Evolutionary conservation across 2,329 filamentous ascomycete species (phyloP).

Genomic region (Aspergillus chevalieri): DNA sequence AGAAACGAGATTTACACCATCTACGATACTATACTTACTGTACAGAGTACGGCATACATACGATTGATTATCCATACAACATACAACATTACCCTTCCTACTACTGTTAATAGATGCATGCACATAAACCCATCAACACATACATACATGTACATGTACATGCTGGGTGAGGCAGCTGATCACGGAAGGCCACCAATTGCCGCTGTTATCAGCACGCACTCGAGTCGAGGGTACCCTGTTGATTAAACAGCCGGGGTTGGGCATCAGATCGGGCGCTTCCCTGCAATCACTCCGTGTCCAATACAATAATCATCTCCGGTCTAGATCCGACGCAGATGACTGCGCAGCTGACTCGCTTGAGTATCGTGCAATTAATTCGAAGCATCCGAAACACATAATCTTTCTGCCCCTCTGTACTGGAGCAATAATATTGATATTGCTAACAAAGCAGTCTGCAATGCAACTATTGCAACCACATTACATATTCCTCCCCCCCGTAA

Average conservation of each 20-base stretch:
- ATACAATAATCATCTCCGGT: too few relatives aligned
- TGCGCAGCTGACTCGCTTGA: not conserved
- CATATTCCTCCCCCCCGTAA: constrained; percentile 68
- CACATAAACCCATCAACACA: not conserved
- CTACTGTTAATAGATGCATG: not conserved
- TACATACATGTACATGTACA: not conserved
- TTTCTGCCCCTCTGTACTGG: too few relatives aligned
- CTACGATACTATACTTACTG: not conserved
- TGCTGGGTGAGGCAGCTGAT: too few relatives aligned
- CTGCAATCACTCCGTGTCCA: too few relatives aligned
- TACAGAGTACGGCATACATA: too few relatives aligned
- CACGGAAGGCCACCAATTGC: too few relatives aligned
- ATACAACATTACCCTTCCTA: too few relatives aligned
- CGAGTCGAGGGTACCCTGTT: too few relatives aligned
- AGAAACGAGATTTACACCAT: not conserved
- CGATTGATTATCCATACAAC: too few relatives aligned
- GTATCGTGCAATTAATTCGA: not conserved
- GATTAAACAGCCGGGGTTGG: too few relatives aligned
- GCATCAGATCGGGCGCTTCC: too few relatives aligned
- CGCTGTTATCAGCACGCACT: too few relatives aligned
- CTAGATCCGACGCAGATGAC: not conserved
- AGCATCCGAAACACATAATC: not conserved
- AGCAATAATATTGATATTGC: not conserved
- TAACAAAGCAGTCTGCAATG: not conserved
- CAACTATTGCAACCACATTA: constrained; percentile 24